These are phyloP conservation scores for Suillus lakei DNA, from an alignment of 768 basidiomycete genomes.

Conservation along the genomic window DNA sequence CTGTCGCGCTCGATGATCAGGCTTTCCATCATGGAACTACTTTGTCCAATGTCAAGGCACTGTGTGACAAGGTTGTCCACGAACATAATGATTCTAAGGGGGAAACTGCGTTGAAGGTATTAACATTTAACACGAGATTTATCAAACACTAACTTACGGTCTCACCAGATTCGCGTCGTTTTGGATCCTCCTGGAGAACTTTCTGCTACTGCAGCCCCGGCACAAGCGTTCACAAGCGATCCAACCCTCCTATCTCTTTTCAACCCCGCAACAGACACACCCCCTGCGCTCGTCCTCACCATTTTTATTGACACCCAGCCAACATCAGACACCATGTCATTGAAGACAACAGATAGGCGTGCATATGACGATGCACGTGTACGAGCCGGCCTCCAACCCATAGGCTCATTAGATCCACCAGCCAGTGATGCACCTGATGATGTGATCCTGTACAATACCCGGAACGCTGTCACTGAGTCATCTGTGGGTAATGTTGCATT, in stretches of 20 bases:
- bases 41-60: slow-evolving; percentile 42
- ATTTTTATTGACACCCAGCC: slow-evolving; percentile 60
- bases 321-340: slow-evolving; percentile 54
- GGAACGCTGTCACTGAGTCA: slow-evolving; percentile 60
- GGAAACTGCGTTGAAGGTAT: slow-evolving; percentile 29
- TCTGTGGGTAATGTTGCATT: slow-evolving; percentile 77
- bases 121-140: not conserved
- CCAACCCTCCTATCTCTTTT: slow-evolving; percentile 44
- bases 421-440: slow-evolving; percentile 44
- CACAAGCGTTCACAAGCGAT: slow-evolving; percentile 40
- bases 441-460: slow-evolving; percentile 65
- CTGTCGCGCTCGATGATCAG: slow-evolving; percentile 60
- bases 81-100: slow-evolving; percentile 18
- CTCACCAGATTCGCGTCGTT: slow-evolving; percentile 56
- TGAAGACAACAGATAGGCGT: slow-evolving; percentile 72
- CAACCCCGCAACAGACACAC: slow-evolving; percentile 38
- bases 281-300: slow-evolving; percentile 46
- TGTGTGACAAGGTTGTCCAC: slow-evolving; percentile 53
- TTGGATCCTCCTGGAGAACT: slow-evolving; percentile 46
- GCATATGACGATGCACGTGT: slow-evolving; percentile 68
- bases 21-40: slow-evolving; percentile 37
- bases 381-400: slow-evolving; percentile 51
- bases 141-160: slow-evolving; percentile 5
- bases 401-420: slow-evolving; percentile 13
- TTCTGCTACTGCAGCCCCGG: slow-evolving; percentile 37